Percentiles rank a stretch among this genome's conserved stretches.
Evolutionary conservation across 768 basidiomycete genomes (phyloP).

Genomic region (Xerocomus brunneocitrinus): DNA sequence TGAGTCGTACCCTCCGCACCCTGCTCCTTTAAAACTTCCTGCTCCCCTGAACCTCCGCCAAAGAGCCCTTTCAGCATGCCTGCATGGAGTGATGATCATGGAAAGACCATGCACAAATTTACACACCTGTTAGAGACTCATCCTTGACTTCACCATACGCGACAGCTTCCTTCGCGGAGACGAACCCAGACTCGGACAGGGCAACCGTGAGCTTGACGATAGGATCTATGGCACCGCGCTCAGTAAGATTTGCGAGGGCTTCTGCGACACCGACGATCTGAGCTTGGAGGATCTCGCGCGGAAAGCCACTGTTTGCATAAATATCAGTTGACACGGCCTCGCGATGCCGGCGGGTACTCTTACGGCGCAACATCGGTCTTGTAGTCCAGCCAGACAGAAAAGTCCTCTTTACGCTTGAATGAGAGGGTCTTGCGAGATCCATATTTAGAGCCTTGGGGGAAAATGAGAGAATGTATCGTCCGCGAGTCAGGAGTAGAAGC

Average conservation of each 20-base stretch:
- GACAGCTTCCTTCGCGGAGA: slow-evolving; percentile 74
- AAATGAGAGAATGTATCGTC: slow-evolving; percentile 71
- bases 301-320: slow-evolving; percentile 50
- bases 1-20: slow-evolving; percentile 12
- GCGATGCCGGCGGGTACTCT: slow-evolving; percentile 26
- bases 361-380: slow-evolving; percentile 59
- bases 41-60: slow-evolving; percentile 48
- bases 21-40: slow-evolving; percentile 30
- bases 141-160: slow-evolving; percentile 79
- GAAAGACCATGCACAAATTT: neutral
- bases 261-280: slow-evolving; percentile 68
- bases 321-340: slow-evolving; percentile 2
- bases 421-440: slow-evolving; percentile 84
- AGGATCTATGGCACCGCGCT: slow-evolving; percentile 73
- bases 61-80: slow-evolving; percentile 90
- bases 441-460: slow-evolving; percentile 70
- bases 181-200: slow-evolving; percentile 83
- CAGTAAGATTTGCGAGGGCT: slow-evolving; percentile 80
- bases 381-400: slow-evolving; percentile 75
- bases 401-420: slow-evolving; percentile 82
- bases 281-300: slow-evolving; percentile 68
- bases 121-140: slow-evolving; percentile 66
- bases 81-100: slow-evolving; percentile 23
- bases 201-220: slow-evolving; percentile 81
- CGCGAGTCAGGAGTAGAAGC: slow-evolving; percentile 53